A percentile compares a stretch with the other conserved stretches of the same genome.
These are phyloP conservation scores for Pythium plurisporium DNA, from an alignment of 352 stramenopile species.

Conservation along the genomic window DNA sequence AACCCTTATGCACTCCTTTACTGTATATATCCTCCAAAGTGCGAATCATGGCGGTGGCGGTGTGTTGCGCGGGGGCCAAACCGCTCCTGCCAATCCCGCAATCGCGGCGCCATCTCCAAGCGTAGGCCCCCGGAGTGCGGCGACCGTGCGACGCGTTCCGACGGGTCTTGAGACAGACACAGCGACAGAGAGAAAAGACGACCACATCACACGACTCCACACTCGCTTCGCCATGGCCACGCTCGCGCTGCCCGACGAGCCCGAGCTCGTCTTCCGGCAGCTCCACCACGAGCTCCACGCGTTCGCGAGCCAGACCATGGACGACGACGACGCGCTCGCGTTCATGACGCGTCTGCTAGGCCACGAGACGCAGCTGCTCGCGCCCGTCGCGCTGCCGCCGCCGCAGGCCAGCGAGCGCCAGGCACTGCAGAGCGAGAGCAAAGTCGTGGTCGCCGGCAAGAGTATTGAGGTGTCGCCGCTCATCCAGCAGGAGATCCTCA, in stretches of 20 bases:
- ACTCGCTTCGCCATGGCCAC: conserved; percentile 14
- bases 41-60: conserved; percentile 12
- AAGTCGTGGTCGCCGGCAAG: conserved; percentile 53
- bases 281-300: conserved; percentile 67
- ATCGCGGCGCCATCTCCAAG: conserved; percentile 7
- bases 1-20: conserved; percentile 4
- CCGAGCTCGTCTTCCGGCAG: conserved; percentile 61
- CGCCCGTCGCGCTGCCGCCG: conserved; percentile 34
- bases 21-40: background rate
- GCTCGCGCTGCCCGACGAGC: conserved; percentile 42
- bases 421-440: conserved; percentile 55
- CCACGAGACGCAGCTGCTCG: conserved; percentile 36
- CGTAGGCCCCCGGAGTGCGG: too few species aligned
- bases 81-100: conserved; percentile 12
- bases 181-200: background rate
- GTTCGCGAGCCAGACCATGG: conserved; percentile 62
- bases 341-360: conserved; percentile 54
- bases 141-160: too few species aligned
- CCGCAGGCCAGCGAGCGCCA: conserved; percentile 43
- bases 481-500: conserved; percentile 80
- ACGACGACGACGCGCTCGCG: conserved; percentile 50
- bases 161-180: too few species aligned
- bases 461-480: conserved; percentile 65
- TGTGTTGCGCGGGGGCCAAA: conserved; percentile 15
- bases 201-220: background rate